phyloP scores from a whole-genome alignment of 805 yeast species.

The Nakazawaea pomicola region DNA sequence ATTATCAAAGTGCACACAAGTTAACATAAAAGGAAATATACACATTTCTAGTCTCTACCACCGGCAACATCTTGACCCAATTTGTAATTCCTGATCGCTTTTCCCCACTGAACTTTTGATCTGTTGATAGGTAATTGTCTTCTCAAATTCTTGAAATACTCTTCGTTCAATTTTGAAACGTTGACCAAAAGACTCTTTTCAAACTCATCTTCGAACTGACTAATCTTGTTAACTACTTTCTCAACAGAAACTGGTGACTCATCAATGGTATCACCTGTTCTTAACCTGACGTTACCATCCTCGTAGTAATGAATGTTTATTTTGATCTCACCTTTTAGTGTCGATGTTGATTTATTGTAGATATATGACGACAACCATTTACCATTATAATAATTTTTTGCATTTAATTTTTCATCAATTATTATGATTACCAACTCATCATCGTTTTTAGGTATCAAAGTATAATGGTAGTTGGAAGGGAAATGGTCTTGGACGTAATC shows the following conservation, averaged over 20 bases:
- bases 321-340: slow-evolving; percentile 47
- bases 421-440: slow-evolving; percentile 40
- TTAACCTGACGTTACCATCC: slow-evolving; percentile 90
- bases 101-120: slow-evolving; percentile 92
- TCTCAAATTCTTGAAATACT: slow-evolving; percentile 76
- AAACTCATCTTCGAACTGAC: slow-evolving; percentile 50
- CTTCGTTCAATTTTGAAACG: slow-evolving; percentile 71
- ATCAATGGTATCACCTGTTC: slow-evolving; percentile 33
- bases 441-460: slow-evolving; percentile 38
- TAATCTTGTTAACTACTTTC: slow-evolving; percentile 41
- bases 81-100: slow-evolving; percentile 83
- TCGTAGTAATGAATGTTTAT: slow-evolving; percentile 90
- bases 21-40: no score
- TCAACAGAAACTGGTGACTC: slow-evolving; percentile 18
- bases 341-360: slow-evolving; percentile 26
- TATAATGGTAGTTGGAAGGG: slow-evolving; percentile 48
- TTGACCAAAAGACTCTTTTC: slow-evolving; percentile 57
- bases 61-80: slow-evolving; percentile 75
- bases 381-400: slow-evolving; percentile 83
- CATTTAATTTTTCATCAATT: slow-evolving; percentile 67
- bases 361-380: slow-evolving; percentile 73
- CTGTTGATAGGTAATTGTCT: slow-evolving; percentile 91
- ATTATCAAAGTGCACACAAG: no score
- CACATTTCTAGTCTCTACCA: slow-evolving; percentile 24
- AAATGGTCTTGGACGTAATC: slow-evolving; percentile 61